Evolutionary conservation across 2,329 filamentous ascomycete genomes (phyloP).

Genomic region (Albophoma yamanashiensis): DNA sequence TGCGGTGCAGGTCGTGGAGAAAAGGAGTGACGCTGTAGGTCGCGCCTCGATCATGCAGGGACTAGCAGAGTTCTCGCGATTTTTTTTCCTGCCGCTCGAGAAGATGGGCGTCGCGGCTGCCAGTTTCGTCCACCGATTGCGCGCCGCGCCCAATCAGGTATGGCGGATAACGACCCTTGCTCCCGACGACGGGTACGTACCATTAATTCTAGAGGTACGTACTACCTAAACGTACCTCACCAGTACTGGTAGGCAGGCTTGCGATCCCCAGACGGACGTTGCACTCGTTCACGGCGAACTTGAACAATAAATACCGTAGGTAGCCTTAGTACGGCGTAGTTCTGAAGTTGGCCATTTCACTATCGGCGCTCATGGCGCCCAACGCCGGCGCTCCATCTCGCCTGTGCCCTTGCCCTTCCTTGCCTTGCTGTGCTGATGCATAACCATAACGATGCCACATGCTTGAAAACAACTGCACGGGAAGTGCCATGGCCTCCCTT

Average conservation of each 20-base stretch:
- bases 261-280: no score
- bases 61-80: background rate
- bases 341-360: background rate
- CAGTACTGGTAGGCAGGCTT: no score
- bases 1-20: background rate
- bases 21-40: background rate
- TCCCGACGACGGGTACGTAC: background rate
- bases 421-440: background rate
- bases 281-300: background rate
- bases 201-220: no score
- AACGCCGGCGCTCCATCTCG: background rate
- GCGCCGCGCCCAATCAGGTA: background rate
- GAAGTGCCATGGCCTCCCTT: background rate
- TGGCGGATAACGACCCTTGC: background rate
- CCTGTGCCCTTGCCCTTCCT: background rate
- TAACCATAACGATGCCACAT: background rate
- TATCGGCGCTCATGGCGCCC: background rate
- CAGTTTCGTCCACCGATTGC: background rate
- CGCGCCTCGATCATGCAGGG: background rate
- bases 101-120: background rate
- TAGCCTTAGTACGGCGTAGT: background rate
- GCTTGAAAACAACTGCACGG: background rate
- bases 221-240: no score
- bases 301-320: background rate
- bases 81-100: constrained; percentile 1